Conservation (phyloP, 2,329 filamentous ascomycete genomes). For the Aspergillus costaricaensis region DNA sequence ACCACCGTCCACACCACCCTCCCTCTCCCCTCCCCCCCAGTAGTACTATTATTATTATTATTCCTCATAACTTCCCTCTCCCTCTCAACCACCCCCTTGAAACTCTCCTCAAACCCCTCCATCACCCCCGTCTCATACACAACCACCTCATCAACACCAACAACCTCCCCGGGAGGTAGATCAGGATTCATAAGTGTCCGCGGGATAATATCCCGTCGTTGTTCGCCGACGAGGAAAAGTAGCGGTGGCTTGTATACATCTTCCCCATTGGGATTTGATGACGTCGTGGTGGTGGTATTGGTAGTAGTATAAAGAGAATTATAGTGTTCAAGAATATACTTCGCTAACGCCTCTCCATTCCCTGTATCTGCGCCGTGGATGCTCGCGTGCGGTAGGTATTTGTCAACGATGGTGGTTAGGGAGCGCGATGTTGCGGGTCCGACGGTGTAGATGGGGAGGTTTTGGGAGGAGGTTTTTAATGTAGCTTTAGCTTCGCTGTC, state of each 20-base stretch:
- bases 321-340: conserved; percentile 79
- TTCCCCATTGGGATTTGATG: too few species aligned
- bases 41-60: too few species aligned
- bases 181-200: conserved; percentile 66
- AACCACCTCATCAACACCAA: conserved; percentile 74
- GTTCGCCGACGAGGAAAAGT: conserved; percentile 87
- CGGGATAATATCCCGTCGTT: conserved; percentile 86
- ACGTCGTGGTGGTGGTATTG: neutral
- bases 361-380: conserved; percentile 81
- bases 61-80: conserved; percentile 12
- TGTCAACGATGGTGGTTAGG: conserved; percentile 55
- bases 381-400: conserved; percentile 51
- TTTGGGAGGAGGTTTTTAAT: conserved; percentile 19
- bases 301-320: conserved; percentile 37
- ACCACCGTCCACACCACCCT: conserved; percentile 44
- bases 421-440: conserved; percentile 63
- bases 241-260: conserved; percentile 54
- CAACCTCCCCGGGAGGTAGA: conserved; percentile 54
- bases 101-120: conserved; percentile 72
- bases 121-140: conserved; percentile 87
- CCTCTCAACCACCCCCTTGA: conserved; percentile 52
- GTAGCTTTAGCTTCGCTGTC: too few species aligned
- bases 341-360: conserved; percentile 77
- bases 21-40: too few species aligned
- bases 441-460: conserved; percentile 48